phyloP scores from a whole-genome alignment of 768 basidiomycete species.

The Suillus subalutaceus region DNA sequence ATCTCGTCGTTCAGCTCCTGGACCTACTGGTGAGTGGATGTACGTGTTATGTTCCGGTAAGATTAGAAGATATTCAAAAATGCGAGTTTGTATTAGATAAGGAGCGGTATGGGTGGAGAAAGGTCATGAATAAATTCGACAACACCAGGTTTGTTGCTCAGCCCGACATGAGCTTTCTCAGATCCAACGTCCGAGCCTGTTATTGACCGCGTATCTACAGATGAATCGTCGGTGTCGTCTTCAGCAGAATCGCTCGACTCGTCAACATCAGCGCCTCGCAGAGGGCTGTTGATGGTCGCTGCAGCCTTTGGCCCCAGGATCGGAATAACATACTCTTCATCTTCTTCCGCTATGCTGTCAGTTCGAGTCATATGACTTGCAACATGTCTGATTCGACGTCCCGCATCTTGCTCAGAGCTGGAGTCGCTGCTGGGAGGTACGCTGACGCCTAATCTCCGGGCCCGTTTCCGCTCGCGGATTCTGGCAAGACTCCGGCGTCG shows the following conservation, averaged over 20 bases:
- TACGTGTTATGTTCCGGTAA: conserved; percentile 1
- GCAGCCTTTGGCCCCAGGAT: conserved; percentile 2
- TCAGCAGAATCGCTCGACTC: conserved; percentile 13
- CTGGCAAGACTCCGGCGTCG: conserved; percentile 34
- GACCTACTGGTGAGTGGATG: not conserved
- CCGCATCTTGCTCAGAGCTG: conserved; percentile 15
- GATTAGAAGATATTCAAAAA: not conserved
- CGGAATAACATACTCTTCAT: conserved; percentile 21
- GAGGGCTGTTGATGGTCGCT: conserved; percentile 4
- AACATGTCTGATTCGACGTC: conserved; percentile 19
- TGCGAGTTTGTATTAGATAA: conserved; percentile 1
- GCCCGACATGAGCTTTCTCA: conserved; percentile 16
- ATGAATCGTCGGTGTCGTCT: conserved; percentile 26
- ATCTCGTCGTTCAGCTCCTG: not conserved
- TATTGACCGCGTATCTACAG: conserved; percentile 27
- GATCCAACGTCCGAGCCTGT: conserved; percentile 29
- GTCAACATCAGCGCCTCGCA: conserved; percentile 10
- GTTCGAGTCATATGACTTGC: conserved; percentile 31
- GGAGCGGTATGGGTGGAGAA: conserved; percentile 4
- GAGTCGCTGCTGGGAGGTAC: conserved; percentile 18
- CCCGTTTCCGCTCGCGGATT: conserved; percentile 35
- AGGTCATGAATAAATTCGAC: conserved; percentile 6
- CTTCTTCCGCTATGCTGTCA: conserved; percentile 35
- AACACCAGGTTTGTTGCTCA: conserved; percentile 2
- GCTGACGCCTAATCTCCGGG: conserved; percentile 33